phyloP scores from a whole-genome alignment of 2,329 filamentous ascomycete species.

The Aspergillus unguis region DNA sequence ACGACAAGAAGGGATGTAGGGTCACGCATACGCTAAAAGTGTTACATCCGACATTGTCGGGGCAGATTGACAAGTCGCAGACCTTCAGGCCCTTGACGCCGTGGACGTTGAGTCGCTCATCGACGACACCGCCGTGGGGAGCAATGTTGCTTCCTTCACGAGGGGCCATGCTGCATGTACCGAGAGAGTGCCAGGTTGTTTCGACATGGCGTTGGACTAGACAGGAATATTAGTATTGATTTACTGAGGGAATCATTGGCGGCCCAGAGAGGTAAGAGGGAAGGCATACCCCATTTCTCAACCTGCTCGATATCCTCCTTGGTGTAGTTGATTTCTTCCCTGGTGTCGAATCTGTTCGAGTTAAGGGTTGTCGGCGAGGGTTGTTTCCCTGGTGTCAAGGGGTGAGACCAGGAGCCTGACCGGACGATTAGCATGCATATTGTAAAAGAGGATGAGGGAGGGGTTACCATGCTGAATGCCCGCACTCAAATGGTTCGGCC shows the following conservation, averaged over 20 bases:
- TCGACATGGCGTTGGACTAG: constrained; percentile 67
- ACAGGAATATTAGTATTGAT: not conserved
- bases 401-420: constrained; percentile 60
- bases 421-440: constrained; percentile 5
- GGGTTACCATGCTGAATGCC: constrained; percentile 65
- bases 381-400: constrained; percentile 54
- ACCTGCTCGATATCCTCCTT: constrained; percentile 55
- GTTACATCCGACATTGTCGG: constrained; percentile 72
- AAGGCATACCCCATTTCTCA: constrained; percentile 55
- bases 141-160: constrained; percentile 74
- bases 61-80: constrained; percentile 71
- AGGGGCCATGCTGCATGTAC: constrained; percentile 74
- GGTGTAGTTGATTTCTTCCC: constrained; percentile 64
- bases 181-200: constrained; percentile 68
- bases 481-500: constrained; percentile 67
- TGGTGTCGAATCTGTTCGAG: constrained; percentile 59
- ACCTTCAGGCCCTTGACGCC: constrained; percentile 75
- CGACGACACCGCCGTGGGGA: constrained; percentile 69
- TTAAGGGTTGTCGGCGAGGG: constrained; percentile 55
- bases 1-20: constrained; percentile 1
- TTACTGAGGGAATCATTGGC: too few relatives aligned
- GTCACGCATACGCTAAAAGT: constrained; percentile 47
- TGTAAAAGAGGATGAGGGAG: too few relatives aligned
- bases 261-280: not conserved
- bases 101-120: constrained; percentile 74